A percentile compares a stretch with the other conserved stretches of the same genome.
Conservation (phyloP, 1,139 yeast genomes). For the Saccharomyces hybrid region DNA sequence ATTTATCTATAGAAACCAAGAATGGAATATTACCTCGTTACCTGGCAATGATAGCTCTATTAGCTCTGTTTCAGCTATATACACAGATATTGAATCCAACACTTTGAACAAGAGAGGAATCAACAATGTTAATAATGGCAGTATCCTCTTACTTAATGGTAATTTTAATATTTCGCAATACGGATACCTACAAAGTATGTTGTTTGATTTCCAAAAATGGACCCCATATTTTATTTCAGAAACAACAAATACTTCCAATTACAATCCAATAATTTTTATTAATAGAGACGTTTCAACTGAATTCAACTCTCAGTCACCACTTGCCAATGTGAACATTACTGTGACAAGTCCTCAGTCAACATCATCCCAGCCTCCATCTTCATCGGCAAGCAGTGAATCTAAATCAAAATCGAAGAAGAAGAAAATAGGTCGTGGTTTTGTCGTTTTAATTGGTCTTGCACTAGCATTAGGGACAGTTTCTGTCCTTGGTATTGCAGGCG, state of each 20-base stretch:
- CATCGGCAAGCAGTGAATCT: slow-evolving; percentile 21
- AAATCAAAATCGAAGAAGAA: slow-evolving; percentile 13
- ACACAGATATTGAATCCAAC: slow-evolving; percentile 33
- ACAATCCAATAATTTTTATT: slow-evolving; percentile 23
- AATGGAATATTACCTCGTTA: slow-evolving; percentile 13
- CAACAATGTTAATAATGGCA: slow-evolving; percentile 18
- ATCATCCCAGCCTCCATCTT: slow-evolving; percentile 20
- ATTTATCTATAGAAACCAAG: slow-evolving; percentile 7
- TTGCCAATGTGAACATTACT: slow-evolving; percentile 17
- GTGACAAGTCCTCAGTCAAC: slow-evolving; percentile 13
- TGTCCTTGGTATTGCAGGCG: slow-evolving; percentile 56
- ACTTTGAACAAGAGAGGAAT: slow-evolving; percentile 10
- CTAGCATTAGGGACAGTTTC: slow-evolving; percentile 77
- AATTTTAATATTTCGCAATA: slow-evolving; percentile 41
- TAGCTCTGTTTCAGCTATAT: slow-evolving; percentile 1
- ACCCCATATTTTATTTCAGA: slow-evolving; percentile 51
- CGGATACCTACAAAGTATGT: slow-evolving; percentile 61
- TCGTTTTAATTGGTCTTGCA: slow-evolving; percentile 82
- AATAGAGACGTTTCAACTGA: slow-evolving; percentile 34
- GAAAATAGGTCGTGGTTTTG: slow-evolving; percentile 54
- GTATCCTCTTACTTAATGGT: slow-evolving; percentile 59
- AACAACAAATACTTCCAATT: slow-evolving; percentile 18
- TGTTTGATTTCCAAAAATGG: slow-evolving; percentile 68
- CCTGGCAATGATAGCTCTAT: slow-evolving; percentile 9
- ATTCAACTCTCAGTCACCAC: slow-evolving; percentile 25